Base-by-base conservation (phyloP, 2,329 filamentous ascomycete species). In the Nigrospora osmanthi region DNA sequence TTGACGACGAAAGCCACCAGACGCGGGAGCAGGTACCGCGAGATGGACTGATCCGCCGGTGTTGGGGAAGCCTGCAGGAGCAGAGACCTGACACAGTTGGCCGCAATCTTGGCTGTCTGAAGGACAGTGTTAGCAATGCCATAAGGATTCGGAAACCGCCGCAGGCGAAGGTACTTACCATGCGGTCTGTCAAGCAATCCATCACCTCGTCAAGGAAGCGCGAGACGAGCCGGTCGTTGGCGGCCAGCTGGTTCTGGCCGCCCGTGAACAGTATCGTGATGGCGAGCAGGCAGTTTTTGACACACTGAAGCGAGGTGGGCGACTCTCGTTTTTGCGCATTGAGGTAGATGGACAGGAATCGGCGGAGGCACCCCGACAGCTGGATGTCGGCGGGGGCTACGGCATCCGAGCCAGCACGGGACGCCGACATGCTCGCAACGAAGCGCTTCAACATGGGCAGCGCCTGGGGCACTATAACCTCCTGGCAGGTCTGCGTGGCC, bases 371-470 rank as follows among this genome's bases (percentile, higher is more conserved):
- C 42, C 87, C 88, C 49, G 88, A 85, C 16, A 96, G 71, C 63
- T 96, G 88, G 9, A 77, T 67, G 49, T 75, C 78, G 31, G 73
- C 85, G 55, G 70, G 76, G 41, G 63, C 78, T 57, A 35, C 62
- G 50, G 10, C 59, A 31, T 61, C 53, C n/a, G 58, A 55, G 9
- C 56, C 51, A 59, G 64, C 14, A 19, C 68, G 62, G 7, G 70
- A 70, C 40, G 61, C 67, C 2, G 81, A 79, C 59, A 95, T 84
- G 57, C 81, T 87, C 38, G 79, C 80, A 49, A 97, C 77, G 63
- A 98, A 98, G 30, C 90, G 83, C 63, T 94, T 91, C 62, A 98
- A 83, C 35, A 90, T 94, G 0, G 93, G 88, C 14, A 98, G 75
- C 3, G 89, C 84, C 64, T 94, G 87, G 0, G 93, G 91, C 1